phyloP scores from a whole-genome alignment of 805 yeast species.

The Saccharomycopsis sp. region DNA sequence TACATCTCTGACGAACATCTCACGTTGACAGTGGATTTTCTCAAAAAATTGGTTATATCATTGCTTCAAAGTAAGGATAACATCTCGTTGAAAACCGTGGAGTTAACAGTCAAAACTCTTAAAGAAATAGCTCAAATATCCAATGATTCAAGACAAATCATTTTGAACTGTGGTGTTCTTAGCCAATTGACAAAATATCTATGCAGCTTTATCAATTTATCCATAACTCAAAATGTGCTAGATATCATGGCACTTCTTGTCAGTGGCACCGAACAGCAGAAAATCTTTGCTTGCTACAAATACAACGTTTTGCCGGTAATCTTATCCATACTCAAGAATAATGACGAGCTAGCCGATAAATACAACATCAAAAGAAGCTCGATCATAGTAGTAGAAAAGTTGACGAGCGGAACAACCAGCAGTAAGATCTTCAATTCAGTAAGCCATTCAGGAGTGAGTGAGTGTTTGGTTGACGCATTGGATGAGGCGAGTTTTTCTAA shows the following conservation, averaged over 20 bases:
- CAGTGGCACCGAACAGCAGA: slow-evolving; percentile 12
- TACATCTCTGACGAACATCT: background rate
- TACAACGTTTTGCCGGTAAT: slow-evolving; percentile 17
- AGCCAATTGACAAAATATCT: background rate
- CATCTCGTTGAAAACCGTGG: slow-evolving; percentile 7
- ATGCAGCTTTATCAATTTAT: background rate
- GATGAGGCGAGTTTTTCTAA: slow-evolving; percentile 7
- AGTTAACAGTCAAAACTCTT: slow-evolving; percentile 10
- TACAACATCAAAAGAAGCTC: slow-evolving; percentile 7
- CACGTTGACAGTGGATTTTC: slow-evolving; percentile 2
- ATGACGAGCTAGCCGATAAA: slow-evolving; percentile 4
- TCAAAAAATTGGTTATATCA: slow-evolving; percentile 11
- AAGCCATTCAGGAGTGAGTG: slow-evolving; percentile 6
- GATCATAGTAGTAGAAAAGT: slow-evolving; percentile 9
- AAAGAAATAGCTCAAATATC: slow-evolving; percentile 14
- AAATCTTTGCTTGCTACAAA: slow-evolving; percentile 9
- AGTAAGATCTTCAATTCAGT: background rate
- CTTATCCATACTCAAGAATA: slow-evolving; percentile 7
- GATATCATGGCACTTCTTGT: background rate
- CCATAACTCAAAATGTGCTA: background rate
- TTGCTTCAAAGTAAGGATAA: slow-evolving; percentile 13
- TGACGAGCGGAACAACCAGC: slow-evolving; percentile 1
- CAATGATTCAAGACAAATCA: slow-evolving; percentile 11
- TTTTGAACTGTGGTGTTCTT: slow-evolving; percentile 13
- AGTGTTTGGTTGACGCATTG: slow-evolving; percentile 11